Evolutionary conservation across 2,329 filamentous ascomycete species (phyloP).

Genomic region (Sporothrix brunneoviolacea): DNA sequence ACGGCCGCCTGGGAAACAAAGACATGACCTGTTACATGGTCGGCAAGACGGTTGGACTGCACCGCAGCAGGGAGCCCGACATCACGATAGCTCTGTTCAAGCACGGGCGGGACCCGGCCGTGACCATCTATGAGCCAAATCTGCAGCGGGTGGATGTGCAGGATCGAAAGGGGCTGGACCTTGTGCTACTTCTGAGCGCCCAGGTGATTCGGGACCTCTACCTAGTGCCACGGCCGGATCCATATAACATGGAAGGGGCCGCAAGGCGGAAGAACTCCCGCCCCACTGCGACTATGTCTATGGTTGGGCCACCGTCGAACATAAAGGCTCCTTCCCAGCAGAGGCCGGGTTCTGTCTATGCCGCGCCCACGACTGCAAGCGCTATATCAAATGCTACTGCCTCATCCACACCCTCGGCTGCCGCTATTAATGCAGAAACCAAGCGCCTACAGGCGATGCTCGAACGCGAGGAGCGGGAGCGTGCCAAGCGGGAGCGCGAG

Average conservation of each 20-base stretch:
- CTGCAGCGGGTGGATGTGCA: slow-evolving; percentile 85
- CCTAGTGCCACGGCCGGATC: slow-evolving; percentile 58
- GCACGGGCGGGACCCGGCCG: slow-evolving; percentile 50
- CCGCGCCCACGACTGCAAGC: slow-evolving; percentile 11
- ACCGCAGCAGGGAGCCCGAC: slow-evolving; percentile 85
- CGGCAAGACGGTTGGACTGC: slow-evolving; percentile 65
- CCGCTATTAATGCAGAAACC: slow-evolving; percentile 66
- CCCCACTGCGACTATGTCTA: slow-evolving; percentile 24
- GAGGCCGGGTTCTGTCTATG: too few relatives aligned
- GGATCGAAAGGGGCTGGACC: slow-evolving; percentile 86
- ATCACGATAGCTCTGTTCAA: slow-evolving; percentile 90
- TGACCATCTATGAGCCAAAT: slow-evolving; percentile 93
- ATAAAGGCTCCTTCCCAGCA: too few relatives aligned
- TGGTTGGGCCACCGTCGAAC: neutral
- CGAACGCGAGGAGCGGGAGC: slow-evolving; percentile 48
- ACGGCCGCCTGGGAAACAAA: slow-evolving; percentile 69
- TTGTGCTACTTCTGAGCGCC: slow-evolving; percentile 62
- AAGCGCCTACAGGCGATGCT: slow-evolving; percentile 58
- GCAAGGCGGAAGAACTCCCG: slow-evolving; percentile 34
- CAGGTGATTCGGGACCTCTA: slow-evolving; percentile 61
- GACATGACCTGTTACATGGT: slow-evolving; percentile 85
- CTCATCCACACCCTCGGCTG: slow-evolving; percentile 22
- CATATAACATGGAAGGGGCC: slow-evolving; percentile 65
- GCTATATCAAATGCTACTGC: neutral
- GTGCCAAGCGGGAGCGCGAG: slow-evolving; percentile 45